Evolutionary conservation across 257 asterid genomes (phyloP).

Genomic region (Scutellaria baicalensis): DNA sequence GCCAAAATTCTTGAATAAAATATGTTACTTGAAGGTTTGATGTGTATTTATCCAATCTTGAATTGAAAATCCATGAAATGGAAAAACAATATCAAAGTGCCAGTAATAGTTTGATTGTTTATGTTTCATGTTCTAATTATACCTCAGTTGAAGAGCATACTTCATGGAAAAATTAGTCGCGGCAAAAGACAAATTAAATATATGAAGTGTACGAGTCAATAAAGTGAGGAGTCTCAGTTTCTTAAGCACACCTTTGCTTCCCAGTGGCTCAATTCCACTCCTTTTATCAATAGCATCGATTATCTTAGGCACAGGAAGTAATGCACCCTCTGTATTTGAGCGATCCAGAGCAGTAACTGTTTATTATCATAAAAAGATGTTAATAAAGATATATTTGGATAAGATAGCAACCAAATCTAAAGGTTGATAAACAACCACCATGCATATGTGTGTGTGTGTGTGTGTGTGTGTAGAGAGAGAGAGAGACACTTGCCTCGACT

Average conservation of each 20-base stretch:
- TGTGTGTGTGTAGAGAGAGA: too few relatives aligned
- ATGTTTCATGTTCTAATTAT: too few relatives aligned
- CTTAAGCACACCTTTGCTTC: slow-evolving; percentile 44
- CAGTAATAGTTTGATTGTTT: not conserved
- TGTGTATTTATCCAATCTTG: not conserved
- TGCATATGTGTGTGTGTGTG: not conserved
- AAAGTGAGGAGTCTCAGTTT: not conserved
- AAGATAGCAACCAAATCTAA: not conserved
- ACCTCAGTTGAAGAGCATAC: too few relatives aligned
- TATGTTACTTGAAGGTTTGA: not conserved
- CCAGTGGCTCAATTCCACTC: slow-evolving; percentile 27
- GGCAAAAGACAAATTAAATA: too few relatives aligned
- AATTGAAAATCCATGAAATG: not conserved
- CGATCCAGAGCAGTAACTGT: slow-evolving; percentile 93
- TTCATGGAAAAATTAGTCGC: too few relatives aligned
- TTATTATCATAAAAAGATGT: slow-evolving; percentile 8
- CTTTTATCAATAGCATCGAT: slow-evolving; percentile 29
- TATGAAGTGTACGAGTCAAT: not conserved
- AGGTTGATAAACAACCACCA: not conserved
- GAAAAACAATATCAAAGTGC: not conserved
- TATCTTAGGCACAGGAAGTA: slow-evolving; percentile 69
- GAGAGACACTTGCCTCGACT: slow-evolving; percentile 44
- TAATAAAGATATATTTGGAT: not conserved
- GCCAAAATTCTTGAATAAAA: not conserved
- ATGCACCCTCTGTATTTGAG: slow-evolving; percentile 67